These are phyloP conservation scores for Aspergillus calidoustus DNA, from an alignment of 2,329 filamentous ascomycete genomes.

Conservation along the genomic window DNA sequence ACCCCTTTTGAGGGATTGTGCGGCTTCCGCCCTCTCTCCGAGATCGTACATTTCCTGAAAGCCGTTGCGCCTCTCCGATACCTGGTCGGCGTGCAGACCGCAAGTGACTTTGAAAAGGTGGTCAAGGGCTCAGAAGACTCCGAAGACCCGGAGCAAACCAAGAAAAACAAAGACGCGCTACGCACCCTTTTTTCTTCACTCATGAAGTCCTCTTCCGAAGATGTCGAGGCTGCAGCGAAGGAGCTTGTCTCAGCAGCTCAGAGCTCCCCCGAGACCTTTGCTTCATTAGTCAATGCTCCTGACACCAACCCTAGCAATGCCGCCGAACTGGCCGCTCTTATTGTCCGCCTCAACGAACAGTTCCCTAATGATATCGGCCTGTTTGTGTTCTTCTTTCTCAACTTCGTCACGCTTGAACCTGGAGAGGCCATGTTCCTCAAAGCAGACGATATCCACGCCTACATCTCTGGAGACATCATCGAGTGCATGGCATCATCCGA, in stretches of 20 bases:
- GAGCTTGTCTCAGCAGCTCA: constrained; percentile 74
- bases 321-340: constrained; percentile 74
- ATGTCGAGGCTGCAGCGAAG: constrained; percentile 67
- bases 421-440: constrained; percentile 96
- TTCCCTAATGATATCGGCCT: constrained; percentile 91
- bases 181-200: constrained; percentile 75
- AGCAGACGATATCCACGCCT: constrained; percentile 97
- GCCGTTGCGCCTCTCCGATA: constrained; percentile 66
- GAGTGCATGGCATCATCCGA: constrained; percentile 99
- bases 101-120: constrained; percentile 60
- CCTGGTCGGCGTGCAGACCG: constrained; percentile 61
- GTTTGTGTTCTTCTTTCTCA: constrained; percentile 96
- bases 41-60: constrained; percentile 84
- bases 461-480: constrained; percentile 78
- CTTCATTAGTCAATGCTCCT: constrained; percentile 51
- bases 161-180: constrained; percentile 76
- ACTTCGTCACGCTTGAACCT: constrained; percentile 84
- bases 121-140: constrained; percentile 62
- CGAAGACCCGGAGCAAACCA: constrained; percentile 49
- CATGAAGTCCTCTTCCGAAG: constrained; percentile 75
- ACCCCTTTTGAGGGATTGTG: constrained; percentile 96
- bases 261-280: constrained; percentile 72
- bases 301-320: constrained; percentile 43
- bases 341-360: constrained; percentile 75
- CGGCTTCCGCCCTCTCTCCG: constrained; percentile 84